Conservation (phyloP, 2,329 filamentous ascomycete species). For the Botryosphaeria agaves region DNA sequence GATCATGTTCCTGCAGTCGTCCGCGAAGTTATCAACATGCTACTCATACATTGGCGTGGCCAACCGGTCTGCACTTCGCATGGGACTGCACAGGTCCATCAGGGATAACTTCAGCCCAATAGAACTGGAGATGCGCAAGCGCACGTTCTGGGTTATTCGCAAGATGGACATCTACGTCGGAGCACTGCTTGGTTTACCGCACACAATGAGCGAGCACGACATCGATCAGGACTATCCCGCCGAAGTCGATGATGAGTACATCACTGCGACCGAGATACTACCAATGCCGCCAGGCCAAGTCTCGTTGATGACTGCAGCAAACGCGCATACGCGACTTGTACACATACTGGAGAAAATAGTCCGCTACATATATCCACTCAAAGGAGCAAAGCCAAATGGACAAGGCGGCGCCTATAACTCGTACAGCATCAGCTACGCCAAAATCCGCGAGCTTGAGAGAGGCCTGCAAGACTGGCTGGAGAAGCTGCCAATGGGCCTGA, state of each 20-base stretch:
- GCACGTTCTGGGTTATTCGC: conserved; percentile 33
- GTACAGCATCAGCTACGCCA: conserved; percentile 45
- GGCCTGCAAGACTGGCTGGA: conserved; percentile 48
- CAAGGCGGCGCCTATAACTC: conserved; percentile 23
- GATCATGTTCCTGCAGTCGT: conserved; percentile 35
- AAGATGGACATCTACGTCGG: conserved; percentile 35
- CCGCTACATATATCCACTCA: conserved; percentile 46
- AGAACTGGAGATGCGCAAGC: conserved; percentile 30
- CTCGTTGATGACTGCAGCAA: conserved; percentile 40
- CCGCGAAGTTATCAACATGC: conserved; percentile 33
- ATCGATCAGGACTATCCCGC: conserved; percentile 29
- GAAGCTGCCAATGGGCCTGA: conserved; percentile 55
- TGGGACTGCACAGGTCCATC: conserved; percentile 33
- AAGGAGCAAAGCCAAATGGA: conserved; percentile 19
- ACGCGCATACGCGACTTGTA: conserved; percentile 41
- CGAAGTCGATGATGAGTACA: conserved; percentile 32
- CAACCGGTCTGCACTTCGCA: conserved; percentile 29
- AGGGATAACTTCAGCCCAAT: conserved; percentile 28
- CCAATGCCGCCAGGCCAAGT: conserved; percentile 37
- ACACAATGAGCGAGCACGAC: conserved; percentile 30
- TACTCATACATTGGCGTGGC: conserved; percentile 35
- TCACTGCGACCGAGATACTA: conserved; percentile 28
- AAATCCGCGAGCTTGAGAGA: conserved; percentile 45
- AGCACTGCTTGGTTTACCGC: conserved; percentile 30
- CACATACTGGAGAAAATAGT: conserved; percentile 43